Evolutionary conservation across 306 rosid species (phyloP).

Genomic region (Comarum palustre): DNA sequence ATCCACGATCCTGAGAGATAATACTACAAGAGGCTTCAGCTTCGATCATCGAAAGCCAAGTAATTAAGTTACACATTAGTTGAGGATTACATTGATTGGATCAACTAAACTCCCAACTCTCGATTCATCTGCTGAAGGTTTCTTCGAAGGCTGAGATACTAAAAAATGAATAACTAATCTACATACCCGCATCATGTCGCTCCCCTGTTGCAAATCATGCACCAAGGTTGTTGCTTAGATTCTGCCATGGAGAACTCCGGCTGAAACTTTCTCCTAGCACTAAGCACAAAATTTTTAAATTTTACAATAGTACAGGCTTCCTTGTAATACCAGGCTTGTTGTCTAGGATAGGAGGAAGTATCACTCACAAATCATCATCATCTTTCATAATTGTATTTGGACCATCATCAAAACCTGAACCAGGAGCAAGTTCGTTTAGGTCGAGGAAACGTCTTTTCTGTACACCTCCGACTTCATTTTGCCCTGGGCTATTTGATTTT

Average conservation of each 20-base stretch:
- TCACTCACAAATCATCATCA: constrained; percentile 55
- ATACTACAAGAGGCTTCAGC: constrained; percentile 30
- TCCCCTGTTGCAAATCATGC: constrained; percentile 57
- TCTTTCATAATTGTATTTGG: constrained; percentile 65
- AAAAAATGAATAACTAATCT: constrained; percentile 88
- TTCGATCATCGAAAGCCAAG: constrained; percentile 43
- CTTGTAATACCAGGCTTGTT: constrained; percentile 31
- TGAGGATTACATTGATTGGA: constrained; percentile 70
- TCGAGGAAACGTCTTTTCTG: constrained; percentile 80
- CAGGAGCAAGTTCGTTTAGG: constrained; percentile 93
- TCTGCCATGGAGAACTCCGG: constrained; percentile 60
- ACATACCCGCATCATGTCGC: constrained; percentile 61
- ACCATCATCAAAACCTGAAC: constrained; percentile 85
- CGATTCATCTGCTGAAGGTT: constrained; percentile 54
- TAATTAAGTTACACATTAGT: constrained; percentile 53
- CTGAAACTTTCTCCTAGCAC: constrained; percentile 49
- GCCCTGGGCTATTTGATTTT: constrained; percentile 60
- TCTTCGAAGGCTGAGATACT: constrained; percentile 56
- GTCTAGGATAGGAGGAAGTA: constrained; percentile 40
- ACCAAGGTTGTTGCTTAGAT: constrained; percentile 54
- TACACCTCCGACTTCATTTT: constrained; percentile 66
- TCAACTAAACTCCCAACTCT: constrained; percentile 61
- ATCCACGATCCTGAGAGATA: constrained; percentile 21
- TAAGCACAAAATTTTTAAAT: constrained; percentile 72
- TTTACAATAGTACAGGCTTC: constrained; percentile 70